A percentile compares a stretch with the other conserved stretches of the same genome.
These are phyloP conservation scores for Nakataea oryzae DNA, from an alignment of 2,329 filamentous ascomycete species.

Conservation along the genomic window DNA sequence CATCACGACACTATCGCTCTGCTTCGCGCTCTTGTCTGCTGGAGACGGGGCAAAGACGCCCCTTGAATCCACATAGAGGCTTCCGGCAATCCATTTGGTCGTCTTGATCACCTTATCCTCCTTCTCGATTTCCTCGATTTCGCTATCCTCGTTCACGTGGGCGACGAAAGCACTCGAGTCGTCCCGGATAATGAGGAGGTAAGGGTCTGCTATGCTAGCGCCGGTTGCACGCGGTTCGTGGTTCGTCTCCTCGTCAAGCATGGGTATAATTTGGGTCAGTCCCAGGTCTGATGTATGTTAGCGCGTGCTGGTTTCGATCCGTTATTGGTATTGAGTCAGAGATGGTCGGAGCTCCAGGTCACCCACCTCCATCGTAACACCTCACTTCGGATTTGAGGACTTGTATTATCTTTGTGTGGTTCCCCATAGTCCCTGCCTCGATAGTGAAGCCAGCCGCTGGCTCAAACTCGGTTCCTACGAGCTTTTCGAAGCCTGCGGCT, in stretches of 20 bases:
- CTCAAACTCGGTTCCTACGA: slow-evolving; percentile 83
- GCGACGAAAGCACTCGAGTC: slow-evolving; percentile 73
- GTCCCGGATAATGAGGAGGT: slow-evolving; percentile 71
- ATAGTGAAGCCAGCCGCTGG: slow-evolving; percentile 78
- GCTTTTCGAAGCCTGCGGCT: slow-evolving; percentile 61
- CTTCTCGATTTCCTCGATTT: slow-evolving; percentile 72
- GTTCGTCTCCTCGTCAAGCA: slow-evolving; percentile 83
- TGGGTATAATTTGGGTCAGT: slow-evolving; percentile 81
- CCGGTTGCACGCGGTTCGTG: slow-evolving; percentile 68
- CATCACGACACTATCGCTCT: slow-evolving; percentile 49
- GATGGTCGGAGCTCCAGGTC: too few relatives aligned
- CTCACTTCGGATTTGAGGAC: slow-evolving; percentile 78
- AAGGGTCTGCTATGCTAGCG: slow-evolving; percentile 80
- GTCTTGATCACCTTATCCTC: slow-evolving; percentile 43
- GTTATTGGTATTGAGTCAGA: slow-evolving; percentile 1
- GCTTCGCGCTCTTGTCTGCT: slow-evolving; percentile 26
- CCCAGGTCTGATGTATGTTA: slow-evolving; percentile 58
- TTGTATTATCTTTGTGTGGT: slow-evolving; percentile 73
- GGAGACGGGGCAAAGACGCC: slow-evolving; percentile 38
- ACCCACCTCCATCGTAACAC: slow-evolving; percentile 78
- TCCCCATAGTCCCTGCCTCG: slow-evolving; percentile 75
- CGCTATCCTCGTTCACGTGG: slow-evolving; percentile 68
- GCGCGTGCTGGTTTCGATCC: not conserved
- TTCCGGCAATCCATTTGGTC: slow-evolving; percentile 74
- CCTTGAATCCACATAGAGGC: slow-evolving; percentile 62